These are phyloP conservation scores for Lizanozyma gosingica DNA, from an alignment of 1,139 yeast species.

Conservation along the genomic window DNA sequence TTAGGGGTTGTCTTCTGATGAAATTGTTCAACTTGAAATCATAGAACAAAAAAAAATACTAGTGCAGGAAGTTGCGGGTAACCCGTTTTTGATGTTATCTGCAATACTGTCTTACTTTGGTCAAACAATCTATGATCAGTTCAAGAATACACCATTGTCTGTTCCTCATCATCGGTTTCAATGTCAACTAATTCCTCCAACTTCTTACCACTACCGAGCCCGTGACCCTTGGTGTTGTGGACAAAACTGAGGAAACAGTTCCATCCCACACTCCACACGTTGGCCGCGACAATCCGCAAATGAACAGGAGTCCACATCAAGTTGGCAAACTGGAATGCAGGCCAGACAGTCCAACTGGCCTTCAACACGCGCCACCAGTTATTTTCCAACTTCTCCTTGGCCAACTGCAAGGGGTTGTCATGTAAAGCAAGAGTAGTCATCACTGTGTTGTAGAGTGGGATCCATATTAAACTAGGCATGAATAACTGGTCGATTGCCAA, in stretches of 20 bases:
- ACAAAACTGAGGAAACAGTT: conserved; percentile 63
- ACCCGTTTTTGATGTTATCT: too few species aligned
- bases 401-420: conserved; percentile 16
- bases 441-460: conserved; percentile 57
- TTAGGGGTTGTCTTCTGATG: too few species aligned
- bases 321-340: conserved; percentile 65
- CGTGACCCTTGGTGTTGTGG: conserved; percentile 39
- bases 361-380: conserved; percentile 54
- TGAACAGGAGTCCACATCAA: conserved; percentile 65
- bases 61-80: too few species aligned
- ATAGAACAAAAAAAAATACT: too few species aligned
- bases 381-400: conserved; percentile 29
- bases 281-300: conserved; percentile 59
- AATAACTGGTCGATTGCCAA: conserved; percentile 71
- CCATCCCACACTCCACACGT: conserved; percentile 73
- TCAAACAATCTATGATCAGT: too few species aligned
- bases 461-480: conserved; percentile 57
- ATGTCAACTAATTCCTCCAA: conserved; percentile 35
- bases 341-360: conserved; percentile 86
- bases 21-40: too few species aligned
- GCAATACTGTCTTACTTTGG: conserved; percentile 1
- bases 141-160: conserved; percentile 20
- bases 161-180: conserved; percentile 23
- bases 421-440: conserved; percentile 58
- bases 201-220: conserved; percentile 26